phyloP scores from a whole-genome alignment of 140 eudicot genomes.

The Erigeron philadelphicus region DNA sequence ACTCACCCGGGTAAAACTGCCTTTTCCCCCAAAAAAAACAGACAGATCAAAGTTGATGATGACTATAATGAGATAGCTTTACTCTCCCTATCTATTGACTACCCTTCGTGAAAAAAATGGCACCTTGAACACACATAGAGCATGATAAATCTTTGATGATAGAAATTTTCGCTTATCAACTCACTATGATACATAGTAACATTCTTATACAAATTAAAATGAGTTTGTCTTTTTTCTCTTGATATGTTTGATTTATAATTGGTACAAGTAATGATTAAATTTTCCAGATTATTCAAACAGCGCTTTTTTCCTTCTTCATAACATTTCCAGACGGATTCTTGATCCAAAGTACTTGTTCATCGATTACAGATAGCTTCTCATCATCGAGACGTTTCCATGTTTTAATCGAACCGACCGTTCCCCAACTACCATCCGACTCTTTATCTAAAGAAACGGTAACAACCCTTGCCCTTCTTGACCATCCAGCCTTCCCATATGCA shows the following conservation, averaged over 20 bases:
- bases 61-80: neutral
- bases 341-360: neutral
- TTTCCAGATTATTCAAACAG: slow-evolving; percentile 7
- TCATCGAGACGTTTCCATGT: neutral
- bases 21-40: too few relatives aligned
- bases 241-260: slow-evolving; percentile 3
- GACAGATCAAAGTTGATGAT: slow-evolving; percentile 10
- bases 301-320: slow-evolving; percentile 5
- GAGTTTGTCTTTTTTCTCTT: slow-evolving; percentile 1
- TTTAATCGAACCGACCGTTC: neutral
- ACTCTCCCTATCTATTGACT: neutral
- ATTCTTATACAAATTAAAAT: neutral
- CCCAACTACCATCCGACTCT: neutral
- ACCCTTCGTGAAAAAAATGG: neutral
- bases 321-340: neutral
- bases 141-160: neutral
- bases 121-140: neutral
- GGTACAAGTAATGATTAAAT: slow-evolving; percentile 9
- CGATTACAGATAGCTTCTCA: neutral
- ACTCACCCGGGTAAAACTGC: too few relatives aligned
- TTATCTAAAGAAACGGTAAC: neutral
- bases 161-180: neutral
- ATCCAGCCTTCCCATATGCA: slow-evolving; percentile 82
- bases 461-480: neutral
- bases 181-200: slow-evolving; percentile 14